phyloP scores from a whole-genome alignment of 768 basidiomycete genomes.

The Trametes sanguinea region DNA sequence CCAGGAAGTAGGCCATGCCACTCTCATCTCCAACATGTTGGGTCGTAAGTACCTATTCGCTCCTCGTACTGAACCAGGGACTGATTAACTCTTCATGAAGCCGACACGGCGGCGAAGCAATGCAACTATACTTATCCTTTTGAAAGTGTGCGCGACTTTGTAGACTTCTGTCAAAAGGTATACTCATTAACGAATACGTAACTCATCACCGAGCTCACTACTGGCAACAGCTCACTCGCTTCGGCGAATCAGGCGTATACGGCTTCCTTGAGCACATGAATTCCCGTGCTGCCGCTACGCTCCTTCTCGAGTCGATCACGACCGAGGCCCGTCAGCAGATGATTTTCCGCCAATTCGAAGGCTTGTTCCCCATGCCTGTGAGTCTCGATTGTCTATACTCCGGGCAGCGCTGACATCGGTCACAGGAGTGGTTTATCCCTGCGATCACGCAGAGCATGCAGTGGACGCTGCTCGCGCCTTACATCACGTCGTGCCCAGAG shows the following conservation, averaged over 20 bases:
- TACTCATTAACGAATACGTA: background rate
- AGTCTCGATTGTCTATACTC: constrained; percentile 1
- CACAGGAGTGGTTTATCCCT: constrained; percentile 48
- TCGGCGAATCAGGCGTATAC: constrained; percentile 60
- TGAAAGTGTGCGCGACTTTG: constrained; percentile 55
- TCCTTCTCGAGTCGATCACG: constrained; percentile 58
- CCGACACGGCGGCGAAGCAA: constrained; percentile 45
- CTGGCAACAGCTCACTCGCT: constrained; percentile 43
- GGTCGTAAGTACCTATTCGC: constrained; percentile 33
- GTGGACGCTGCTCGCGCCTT: constrained; percentile 60
- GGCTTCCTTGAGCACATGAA: constrained; percentile 69
- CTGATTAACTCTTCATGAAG: constrained; percentile 19
- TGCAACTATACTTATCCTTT: constrained; percentile 63
- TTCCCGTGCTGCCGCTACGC: constrained; percentile 51
- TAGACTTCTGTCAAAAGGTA: constrained; percentile 61
- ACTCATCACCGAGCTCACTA: background rate
- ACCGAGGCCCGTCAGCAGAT: constrained; percentile 68
- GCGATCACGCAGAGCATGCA: constrained; percentile 64
- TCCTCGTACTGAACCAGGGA: background rate
- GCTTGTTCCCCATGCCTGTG: constrained; percentile 61
- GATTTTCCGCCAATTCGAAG: constrained; percentile 63
- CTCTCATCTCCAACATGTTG: constrained; percentile 53
- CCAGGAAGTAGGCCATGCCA: constrained; percentile 65
- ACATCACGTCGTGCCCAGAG: constrained; percentile 52
- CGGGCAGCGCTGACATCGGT: background rate